Conservation (phyloP, 441 rosid genomes). For the Heliophila coronopifolia region DNA sequence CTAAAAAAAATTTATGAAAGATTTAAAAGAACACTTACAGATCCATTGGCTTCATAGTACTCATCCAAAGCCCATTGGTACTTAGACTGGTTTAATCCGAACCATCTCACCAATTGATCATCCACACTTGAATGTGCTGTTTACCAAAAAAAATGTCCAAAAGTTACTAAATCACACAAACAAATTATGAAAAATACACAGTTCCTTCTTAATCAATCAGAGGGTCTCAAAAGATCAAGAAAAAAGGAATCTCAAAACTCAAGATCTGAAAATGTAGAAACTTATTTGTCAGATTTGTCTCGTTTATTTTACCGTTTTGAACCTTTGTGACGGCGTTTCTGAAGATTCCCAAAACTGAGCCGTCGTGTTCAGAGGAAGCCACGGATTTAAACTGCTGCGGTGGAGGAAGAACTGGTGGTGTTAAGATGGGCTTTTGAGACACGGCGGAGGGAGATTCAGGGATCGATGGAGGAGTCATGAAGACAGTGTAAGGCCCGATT, state of each 20-base stretch:
- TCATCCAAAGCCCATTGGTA: slow-evolving; percentile 57
- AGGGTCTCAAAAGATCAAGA: neutral
- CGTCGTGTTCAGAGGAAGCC: slow-evolving; percentile 28
- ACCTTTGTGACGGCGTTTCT: slow-evolving; percentile 61
- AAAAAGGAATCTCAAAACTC: slow-evolving; percentile 12
- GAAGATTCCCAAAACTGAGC: slow-evolving; percentile 59
- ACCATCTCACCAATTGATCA: slow-evolving; percentile 93
- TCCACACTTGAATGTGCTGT: slow-evolving; percentile 93
- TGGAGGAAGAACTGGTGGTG: slow-evolving; percentile 70
- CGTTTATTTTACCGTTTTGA: slow-evolving; percentile 56
- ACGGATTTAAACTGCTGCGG: slow-evolving; percentile 55
- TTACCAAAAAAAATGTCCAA: slow-evolving; percentile 2
- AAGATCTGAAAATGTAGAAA: slow-evolving; percentile 18
- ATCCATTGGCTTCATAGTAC: slow-evolving; percentile 63
- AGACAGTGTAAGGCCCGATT: slow-evolving; percentile 96
- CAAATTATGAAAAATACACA: neutral
- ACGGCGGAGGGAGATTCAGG: slow-evolving; percentile 41
- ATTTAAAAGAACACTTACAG: slow-evolving; percentile 40
- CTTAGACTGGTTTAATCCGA: slow-evolving; percentile 94
- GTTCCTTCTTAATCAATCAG: neutral
- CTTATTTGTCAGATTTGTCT: neutral
- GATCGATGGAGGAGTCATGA: slow-evolving; percentile 86
- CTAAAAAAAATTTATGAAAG: neutral
- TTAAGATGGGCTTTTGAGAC: slow-evolving; percentile 38
- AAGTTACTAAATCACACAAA: neutral